These are phyloP conservation scores for Coffea humblotiana DNA, from an alignment of 305 asterid genomes.

Conservation along the genomic window DNA sequence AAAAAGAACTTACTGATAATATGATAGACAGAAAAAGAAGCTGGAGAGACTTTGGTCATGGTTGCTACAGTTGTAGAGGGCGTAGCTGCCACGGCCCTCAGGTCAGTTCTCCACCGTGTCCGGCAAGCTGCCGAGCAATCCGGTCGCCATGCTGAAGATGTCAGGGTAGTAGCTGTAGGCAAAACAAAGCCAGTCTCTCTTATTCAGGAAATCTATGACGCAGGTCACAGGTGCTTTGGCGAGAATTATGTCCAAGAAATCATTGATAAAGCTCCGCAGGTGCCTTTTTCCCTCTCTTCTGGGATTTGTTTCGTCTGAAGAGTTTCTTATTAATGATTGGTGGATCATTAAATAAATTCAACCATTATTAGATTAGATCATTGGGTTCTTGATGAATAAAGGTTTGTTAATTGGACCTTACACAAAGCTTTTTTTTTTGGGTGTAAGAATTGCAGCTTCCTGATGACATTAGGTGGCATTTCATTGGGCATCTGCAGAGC, in stretches of 20 bases:
- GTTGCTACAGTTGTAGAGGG: constrained; percentile 73
- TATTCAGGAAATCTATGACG: constrained; percentile 62
- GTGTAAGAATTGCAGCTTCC: constrained; percentile 58
- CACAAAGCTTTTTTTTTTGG: too few species aligned
- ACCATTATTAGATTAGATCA: too few species aligned
- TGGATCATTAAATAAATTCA: neutral
- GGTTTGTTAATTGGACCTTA: neutral
- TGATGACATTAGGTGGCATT: constrained; percentile 82
- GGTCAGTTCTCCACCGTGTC: constrained; percentile 68
- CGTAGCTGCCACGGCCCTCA: constrained; percentile 56
- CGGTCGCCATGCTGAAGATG: constrained; percentile 70
- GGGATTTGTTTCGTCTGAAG: neutral
- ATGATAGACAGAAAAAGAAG: neutral
- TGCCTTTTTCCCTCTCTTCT: constrained; percentile 11
- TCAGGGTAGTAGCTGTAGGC: constrained; percentile 81
- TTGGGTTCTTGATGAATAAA: neutral
- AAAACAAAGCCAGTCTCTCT: constrained; percentile 78
- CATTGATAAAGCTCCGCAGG: constrained; percentile 87
- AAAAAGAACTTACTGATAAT: neutral
- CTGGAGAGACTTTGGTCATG: constrained; percentile 29
- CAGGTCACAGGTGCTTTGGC: constrained; percentile 83
- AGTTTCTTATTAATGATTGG: neutral
- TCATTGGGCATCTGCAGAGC: constrained; percentile 88
- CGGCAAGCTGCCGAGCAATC: constrained; percentile 66
- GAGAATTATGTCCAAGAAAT: constrained; percentile 86